Evolutionary conservation across 164 flowering plant species (phyloP).

Genomic region (Tetrastigma voinierianum): DNA sequence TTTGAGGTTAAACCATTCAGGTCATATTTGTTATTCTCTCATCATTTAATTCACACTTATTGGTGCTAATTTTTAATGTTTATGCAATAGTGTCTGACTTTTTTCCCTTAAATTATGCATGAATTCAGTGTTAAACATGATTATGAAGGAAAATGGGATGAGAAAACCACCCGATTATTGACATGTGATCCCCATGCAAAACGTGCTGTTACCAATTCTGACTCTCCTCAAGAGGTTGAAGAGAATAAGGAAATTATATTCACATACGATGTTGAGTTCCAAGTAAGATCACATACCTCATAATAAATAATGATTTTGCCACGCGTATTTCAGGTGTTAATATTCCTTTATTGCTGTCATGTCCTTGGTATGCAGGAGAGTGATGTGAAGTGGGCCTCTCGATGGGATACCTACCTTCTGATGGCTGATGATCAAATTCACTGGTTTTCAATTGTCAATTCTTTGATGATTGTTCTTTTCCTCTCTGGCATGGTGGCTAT

Average conservation of each 20-base stretch:
- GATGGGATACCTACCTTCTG: slow-evolving; percentile 89
- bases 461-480: slow-evolving; percentile 86
- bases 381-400: slow-evolving; percentile 85
- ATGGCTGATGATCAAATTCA: slow-evolving; percentile 88
- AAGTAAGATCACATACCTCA: slow-evolving; percentile 36
- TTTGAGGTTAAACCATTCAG: slow-evolving; percentile 96
- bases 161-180: slow-evolving; percentile 57
- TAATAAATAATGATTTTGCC: not conserved
- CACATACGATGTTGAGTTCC: slow-evolving; percentile 88
- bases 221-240: slow-evolving; percentile 83
- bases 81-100: slow-evolving; percentile 1
- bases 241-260: slow-evolving; percentile 78
- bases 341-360: not conserved
- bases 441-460: slow-evolving; percentile 90
- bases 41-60: not conserved
- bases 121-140: slow-evolving; percentile 73
- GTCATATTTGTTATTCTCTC: slow-evolving; percentile 27
- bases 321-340: not conserved
- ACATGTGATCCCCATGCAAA: slow-evolving; percentile 92
- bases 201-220: slow-evolving; percentile 55
- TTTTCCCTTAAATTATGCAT: slow-evolving; percentile 5
- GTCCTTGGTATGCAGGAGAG: slow-evolving; percentile 42
- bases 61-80: not conserved
- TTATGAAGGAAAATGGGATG: slow-evolving; percentile 80
- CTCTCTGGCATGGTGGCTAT: slow-evolving; percentile 94